Base-by-base conservation (phyloP, 2,329 filamentous ascomycete genomes). In the Penicillium rolfsii region DNA sequence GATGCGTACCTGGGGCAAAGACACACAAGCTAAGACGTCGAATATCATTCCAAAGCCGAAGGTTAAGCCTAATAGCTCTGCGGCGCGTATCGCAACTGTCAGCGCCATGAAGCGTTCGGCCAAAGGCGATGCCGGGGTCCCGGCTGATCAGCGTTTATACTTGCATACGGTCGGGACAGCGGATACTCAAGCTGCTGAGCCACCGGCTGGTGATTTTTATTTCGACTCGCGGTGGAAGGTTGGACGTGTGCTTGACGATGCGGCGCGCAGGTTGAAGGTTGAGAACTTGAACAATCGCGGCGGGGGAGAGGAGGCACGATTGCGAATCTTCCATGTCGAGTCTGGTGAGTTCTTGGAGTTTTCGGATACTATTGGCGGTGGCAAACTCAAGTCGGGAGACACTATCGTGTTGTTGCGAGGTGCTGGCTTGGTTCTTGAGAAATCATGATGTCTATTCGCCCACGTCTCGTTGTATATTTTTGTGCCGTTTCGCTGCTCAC, bases 241-340 rank as follows among this genome's bases (percentile, higher is more conserved):
- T 0, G 95, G 95, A 0, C 82, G 92, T 52, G 73, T 81, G 49
- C 67, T 81, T 40, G 80, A 81, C 58, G 78, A 81, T 67, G 79
- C 76, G 14, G 80, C 79, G 38, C 70, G 71, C 61, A 73, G 73
- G 62, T 63, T 81, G 61, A 71, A 73, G 28, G 76, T 81, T 9
- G 75, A 79, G 69, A 82, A 82, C 65, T 55, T 80, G 59, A 81
- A 82, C 68, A 81, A 82, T 64, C 72, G 76, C 6, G 75, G 66
- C 45, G 76, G 71, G 40, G 74, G 74, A 5, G 78, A 81, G 79
- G 88, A 90, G 73, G 89, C 93, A 61, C 90, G 90, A 76, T 75
- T 99, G 66, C 81, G 95, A 8, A 87, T 99, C 0, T 99, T 97
- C 72, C 93, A 98, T 74, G 91, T 99, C 0, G 93, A 99, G 73